Base-by-base conservation (phyloP, 768 basidiomycete species). In the Pleurotus tuber-regium region DNA sequence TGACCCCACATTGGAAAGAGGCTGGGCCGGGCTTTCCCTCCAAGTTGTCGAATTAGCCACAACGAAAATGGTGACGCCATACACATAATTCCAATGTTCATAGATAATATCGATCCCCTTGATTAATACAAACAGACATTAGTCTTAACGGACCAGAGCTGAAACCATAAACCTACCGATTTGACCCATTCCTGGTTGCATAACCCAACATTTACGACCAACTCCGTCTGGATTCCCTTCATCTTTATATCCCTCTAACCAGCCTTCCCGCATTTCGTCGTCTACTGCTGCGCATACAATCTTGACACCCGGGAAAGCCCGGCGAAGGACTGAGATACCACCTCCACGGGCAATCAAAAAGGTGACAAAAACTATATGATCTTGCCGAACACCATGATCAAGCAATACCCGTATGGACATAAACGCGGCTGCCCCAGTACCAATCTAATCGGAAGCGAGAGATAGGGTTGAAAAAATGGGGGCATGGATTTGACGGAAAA, bases 341-440 rank as follows among this genome's bases (percentile, higher is more conserved):
- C 94, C 93, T 12, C 73, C 77, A n/a, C 83, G 78, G 5, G 93
- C 87, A 42, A 96, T 87, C 7, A 98, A 76, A 70, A 96, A 92
- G 0, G 92, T 87, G 11, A 94, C 82, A 61, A 95, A 95, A 51
- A 97, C 83, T 57, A 97, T 95, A 59, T 81, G 84, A 54, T 87
- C 83, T 65, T 93, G 82, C 50, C 66, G 79, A 14, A 96, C 85
- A 10, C 96, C 93, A 58, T 99, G 96, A 63, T 99, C 96, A 14
- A 98, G 77, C 8, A 98, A 72, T 9, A 96, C 81, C 24, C 96
- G 87, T 54, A 99, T 90, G 0, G 94, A 87, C 96, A 98, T 98
- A 66, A 98, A 89, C 16, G 87, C 86, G 3, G 91, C 84, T 0
- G 95, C 94, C 4, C 87, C 96, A 0, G 96, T 98, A 4, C 92